These are phyloP conservation scores for Phylloporus sp. DNA, from an alignment of 768 basidiomycete species.

Conservation along the genomic window DNA sequence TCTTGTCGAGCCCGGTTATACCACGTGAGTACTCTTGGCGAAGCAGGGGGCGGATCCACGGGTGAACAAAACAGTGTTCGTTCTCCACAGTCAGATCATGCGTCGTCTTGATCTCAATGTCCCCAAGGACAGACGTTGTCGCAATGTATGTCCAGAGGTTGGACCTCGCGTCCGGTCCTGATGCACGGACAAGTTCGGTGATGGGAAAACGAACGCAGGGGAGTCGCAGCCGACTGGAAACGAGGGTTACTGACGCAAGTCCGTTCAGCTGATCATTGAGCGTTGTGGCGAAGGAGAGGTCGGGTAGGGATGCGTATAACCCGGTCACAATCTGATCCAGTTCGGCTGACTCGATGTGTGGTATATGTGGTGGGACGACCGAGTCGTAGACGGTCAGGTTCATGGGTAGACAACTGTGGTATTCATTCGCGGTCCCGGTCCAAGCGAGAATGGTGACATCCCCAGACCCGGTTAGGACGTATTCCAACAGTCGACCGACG, in stretches of 20 bases:
- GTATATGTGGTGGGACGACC: constrained; percentile 2
- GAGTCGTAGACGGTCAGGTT: constrained; percentile 4
- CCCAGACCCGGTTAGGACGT: constrained; percentile 6
- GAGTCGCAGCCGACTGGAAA: constrained; percentile 2
- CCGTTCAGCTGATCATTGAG: not conserved
- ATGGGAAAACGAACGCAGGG: too few relatives aligned
- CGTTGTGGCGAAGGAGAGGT: too few relatives aligned
- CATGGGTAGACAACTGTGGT: constrained; percentile 4
- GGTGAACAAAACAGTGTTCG: not conserved
- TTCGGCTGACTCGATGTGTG: not conserved
- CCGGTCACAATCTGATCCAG: not conserved
- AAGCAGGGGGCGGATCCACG: too few relatives aligned
- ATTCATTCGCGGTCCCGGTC: constrained; percentile 2
- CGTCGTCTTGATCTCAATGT: not conserved
- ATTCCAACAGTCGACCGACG: constrained; percentile 15
- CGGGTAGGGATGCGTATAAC: not conserved
- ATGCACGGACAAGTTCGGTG: not conserved
- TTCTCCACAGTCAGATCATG: not conserved
- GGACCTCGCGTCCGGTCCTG: not conserved
- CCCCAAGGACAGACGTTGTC: not conserved
- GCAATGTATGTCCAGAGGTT: not conserved
- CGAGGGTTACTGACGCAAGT: not conserved
- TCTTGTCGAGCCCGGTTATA: too few relatives aligned
- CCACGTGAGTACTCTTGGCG: too few relatives aligned
- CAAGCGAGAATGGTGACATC: constrained; percentile 16